Conservation (phyloP, 2,329 filamentous ascomycete species). For the Trichoderma sp. region DNA sequence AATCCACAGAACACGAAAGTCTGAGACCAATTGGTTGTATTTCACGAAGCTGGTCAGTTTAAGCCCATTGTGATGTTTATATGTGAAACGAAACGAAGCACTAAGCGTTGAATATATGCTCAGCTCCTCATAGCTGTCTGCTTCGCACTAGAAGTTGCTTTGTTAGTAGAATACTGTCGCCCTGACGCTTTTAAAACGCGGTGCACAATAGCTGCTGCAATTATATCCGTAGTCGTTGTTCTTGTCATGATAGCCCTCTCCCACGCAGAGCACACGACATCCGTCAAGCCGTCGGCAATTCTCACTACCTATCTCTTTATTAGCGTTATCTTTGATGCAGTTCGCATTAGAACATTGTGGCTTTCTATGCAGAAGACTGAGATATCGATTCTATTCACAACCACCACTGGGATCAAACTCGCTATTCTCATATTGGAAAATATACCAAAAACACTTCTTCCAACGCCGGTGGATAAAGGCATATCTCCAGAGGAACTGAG, state of each 20-base stretch:
- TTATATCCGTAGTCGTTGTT: neutral
- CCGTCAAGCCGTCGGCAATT: neutral
- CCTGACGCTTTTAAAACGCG: neutral
- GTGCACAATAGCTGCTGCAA: neutral
- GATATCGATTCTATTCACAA: neutral
- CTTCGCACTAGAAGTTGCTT: neutral
- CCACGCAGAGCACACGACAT: neutral
- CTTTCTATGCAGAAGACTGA: neutral
- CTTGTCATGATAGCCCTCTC: neutral
- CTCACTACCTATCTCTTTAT: neutral
- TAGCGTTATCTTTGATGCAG: neutral
- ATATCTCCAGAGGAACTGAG: neutral
- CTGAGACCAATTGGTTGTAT: neutral
- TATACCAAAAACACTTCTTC: neutral
- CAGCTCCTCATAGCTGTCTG: neutral
- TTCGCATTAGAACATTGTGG: neutral
- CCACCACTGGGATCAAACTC: neutral
- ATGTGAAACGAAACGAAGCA: neutral
- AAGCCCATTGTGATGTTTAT: neutral
- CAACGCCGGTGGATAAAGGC: neutral
- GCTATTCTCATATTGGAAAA: neutral
- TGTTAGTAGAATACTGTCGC: neutral
- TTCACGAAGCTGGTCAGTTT: neutral
- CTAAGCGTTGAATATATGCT: neutral
- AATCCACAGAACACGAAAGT: neutral